Evolutionary conservation across 495 filamentous ascomycete genomes (phyloP), one percentile per base, ranked within the genome.

Genomic region (Cenococcum geophilum): DNA sequence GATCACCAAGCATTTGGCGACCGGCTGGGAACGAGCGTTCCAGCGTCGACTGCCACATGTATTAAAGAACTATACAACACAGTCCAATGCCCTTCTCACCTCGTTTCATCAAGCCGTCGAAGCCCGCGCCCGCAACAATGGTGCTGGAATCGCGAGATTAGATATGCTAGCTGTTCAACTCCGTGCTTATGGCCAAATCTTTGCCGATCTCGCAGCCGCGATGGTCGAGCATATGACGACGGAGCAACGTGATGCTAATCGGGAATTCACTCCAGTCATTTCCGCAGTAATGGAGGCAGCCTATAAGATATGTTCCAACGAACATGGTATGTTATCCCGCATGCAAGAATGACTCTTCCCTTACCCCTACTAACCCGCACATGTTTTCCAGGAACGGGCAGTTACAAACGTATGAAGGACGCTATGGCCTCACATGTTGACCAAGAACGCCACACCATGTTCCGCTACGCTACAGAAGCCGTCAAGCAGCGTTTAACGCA

Each of bases 11-110:
- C 58, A 71, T n/a, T 55, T 86, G 20, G 78, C 79, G 16, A 70
- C 68, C 11, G 73, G 75, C 49, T 86, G 85, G 84, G 83, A 86
- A 58, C 76, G 74, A 40, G 71, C 76, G 8, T 87, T 86, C 61
- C 75, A 66, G 70, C 61, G 68, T 67, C 67, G 72, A 53, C 21
- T 83, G 70, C 68, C 80, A 72, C 63, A 68, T 60, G 61, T 72
- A 58, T 54, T 79, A 40, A 51, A 63, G 18, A 59, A 25, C 43
- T 77, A 72, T 48, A 67, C 45, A 0, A 56, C 50, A 21, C 54
- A 18, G 36, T 59, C 72, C 58, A 42, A 52, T 21, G 62, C 60
- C 43, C 32, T 63, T 6, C 68, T 82, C 8, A 63, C 55, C 18
- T 43, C 47, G 0, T 82, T 82, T 65, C 79, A 82, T 59, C 58